Conservation (phyloP, 1,284 basidiomycete species). For the Binderoboletus segoi region DNA sequence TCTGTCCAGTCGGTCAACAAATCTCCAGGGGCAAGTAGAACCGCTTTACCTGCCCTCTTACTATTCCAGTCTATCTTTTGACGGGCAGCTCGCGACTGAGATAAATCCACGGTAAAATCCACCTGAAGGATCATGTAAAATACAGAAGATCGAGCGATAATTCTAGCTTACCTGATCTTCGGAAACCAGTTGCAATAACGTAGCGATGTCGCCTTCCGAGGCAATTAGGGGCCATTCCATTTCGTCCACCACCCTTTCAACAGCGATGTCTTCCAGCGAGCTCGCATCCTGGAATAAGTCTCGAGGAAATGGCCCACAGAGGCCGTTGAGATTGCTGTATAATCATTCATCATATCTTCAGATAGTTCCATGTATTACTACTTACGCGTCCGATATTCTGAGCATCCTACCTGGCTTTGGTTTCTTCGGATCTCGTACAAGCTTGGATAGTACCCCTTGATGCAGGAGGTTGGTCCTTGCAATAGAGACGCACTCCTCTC, state of each 20-base stretch:
- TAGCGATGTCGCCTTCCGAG: conserved; percentile 74
- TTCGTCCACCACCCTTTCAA: conserved; percentile 51
- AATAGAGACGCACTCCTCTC: conserved; percentile 52
- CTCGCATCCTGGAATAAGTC: conserved; percentile 72
- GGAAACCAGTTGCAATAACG: conserved; percentile 69
- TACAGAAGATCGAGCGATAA: not conserved
- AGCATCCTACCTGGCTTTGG: conserved; percentile 66
- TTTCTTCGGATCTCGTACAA: conserved; percentile 62
- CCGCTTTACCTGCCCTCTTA: conserved; percentile 72
- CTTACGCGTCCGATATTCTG: conserved; percentile 71
- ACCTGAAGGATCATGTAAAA: conserved; percentile 43
- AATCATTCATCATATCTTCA: conserved; percentile 4
- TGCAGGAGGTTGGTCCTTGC: conserved; percentile 61
- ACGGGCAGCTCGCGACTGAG: conserved; percentile 56
- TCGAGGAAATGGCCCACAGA: conserved; percentile 62
- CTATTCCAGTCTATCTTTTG: conserved; percentile 75
- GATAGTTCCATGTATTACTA: conserved; percentile 17
- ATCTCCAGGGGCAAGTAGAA: not conserved
- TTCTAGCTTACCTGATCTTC: conserved; percentile 56
- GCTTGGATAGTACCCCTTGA: conserved; percentile 66
- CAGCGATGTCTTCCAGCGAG: conserved; percentile 58
- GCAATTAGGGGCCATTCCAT: conserved; percentile 73
- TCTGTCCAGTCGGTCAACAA: conserved; percentile 46
- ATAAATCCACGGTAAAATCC: conserved; percentile 66
- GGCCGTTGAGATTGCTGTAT: conserved; percentile 57